Evolutionary conservation across 768 basidiomycete species (phyloP), one percentile per base, ranked within the genome.

Genomic region (Wakefieldia striispora): DNA sequence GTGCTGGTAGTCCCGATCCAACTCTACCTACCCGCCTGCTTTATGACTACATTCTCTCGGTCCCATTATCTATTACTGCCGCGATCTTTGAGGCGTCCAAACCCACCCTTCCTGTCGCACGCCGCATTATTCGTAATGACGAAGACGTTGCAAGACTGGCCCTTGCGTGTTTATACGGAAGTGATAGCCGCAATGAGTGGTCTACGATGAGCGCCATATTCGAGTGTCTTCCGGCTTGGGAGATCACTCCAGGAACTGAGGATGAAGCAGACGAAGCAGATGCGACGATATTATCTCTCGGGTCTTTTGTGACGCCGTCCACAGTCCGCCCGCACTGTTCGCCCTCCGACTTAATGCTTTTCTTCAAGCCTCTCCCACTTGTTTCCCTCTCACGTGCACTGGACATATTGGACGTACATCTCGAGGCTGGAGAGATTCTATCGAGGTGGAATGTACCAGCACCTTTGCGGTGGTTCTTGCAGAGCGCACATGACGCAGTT

Each of bases 221-320:
- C 65, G 95, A 99, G 64, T 99, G 95, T 63, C 76, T 98, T 27
- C 95, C 95, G 0, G 95, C 86, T 3, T 97, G 95, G 91, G 84
- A 83, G 49, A 72, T 83, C 37, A 53, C 69, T 8, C 65, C 66
- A 36, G 76, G 75, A n/a, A 79, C 76, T 35, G 80, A 84, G 40
- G 76, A 77, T 36, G 79, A 88, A 50, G 80, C 76, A 42, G 91
- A 91, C 51, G 82, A 82, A 43, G 84, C 83, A n/a, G 84, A 93
- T 45, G 86, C 86, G 6, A 95, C 91, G 1, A 75, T 95, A 29
- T 66, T 78, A 16, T 91, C 91, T 7, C 80, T 97, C 21, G 88
- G 88, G 7, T 73, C 81, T 6, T 93, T 88, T 56, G 83, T 95
- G 10, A 72, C 79, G 6, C 94, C 92, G 0, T 83, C 86, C 3